Conservation (phyloP, 1,284 basidiomycete genomes). For the Porogramme epimiltina region DNA sequence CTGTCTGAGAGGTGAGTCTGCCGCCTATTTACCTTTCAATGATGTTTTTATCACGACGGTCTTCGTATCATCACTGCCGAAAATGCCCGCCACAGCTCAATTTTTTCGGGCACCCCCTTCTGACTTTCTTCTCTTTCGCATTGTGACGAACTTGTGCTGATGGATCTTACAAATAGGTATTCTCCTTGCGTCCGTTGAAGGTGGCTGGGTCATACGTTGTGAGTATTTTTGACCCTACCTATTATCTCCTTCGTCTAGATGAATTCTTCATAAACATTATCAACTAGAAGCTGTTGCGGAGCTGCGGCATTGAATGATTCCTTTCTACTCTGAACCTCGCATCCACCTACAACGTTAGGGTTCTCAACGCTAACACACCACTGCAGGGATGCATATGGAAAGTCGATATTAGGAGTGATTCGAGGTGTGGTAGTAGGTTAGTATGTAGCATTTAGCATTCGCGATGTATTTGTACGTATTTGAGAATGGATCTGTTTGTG, state of each 20-base stretch:
- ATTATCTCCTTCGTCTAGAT: constrained; percentile 31
- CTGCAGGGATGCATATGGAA: too few species aligned
- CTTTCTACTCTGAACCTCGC: constrained; percentile 22
- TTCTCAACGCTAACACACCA: too few species aligned
- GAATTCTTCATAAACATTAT: constrained; percentile 49
- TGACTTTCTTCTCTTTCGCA: constrained; percentile 43
- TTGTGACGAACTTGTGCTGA: constrained; percentile 10
- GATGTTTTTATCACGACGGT: constrained; percentile 84
- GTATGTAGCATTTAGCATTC: too few species aligned
- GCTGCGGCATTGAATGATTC: constrained; percentile 62
- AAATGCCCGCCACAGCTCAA: constrained; percentile 90
- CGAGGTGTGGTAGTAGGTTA: too few species aligned
- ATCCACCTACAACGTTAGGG: too few species aligned
- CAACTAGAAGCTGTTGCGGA: constrained; percentile 88
- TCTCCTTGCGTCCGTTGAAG: background rate
- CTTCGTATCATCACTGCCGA: constrained; percentile 82
- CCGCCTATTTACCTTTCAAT: constrained; percentile 28
- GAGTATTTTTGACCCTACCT: constrained; percentile 1
- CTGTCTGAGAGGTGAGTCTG: constrained; percentile 31
- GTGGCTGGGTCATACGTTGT: background rate
- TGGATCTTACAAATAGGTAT: background rate
- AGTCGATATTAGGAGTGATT: too few species aligned
- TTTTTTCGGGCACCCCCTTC: constrained; percentile 72
- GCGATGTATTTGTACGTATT: too few species aligned
- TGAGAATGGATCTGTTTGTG: too few species aligned